phyloP scores from a whole-genome alignment of 805 yeast genomes.

The Pichia manshurica region DNA sequence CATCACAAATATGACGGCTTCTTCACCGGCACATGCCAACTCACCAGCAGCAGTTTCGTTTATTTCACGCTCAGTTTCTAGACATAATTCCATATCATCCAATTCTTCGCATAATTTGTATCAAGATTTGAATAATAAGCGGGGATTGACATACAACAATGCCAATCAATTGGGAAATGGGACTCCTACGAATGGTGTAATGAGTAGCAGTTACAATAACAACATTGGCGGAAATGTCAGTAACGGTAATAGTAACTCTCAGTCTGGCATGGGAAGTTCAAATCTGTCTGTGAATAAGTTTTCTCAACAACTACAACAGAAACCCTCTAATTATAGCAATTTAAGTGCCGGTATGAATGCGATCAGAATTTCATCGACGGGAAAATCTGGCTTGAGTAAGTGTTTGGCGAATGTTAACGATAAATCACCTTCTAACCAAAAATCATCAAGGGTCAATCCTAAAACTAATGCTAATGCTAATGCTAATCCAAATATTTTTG shows the following conservation, averaged over 20 bases:
- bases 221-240: neutral
- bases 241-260: neutral
- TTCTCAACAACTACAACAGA: conserved; percentile 4
- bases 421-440: neutral
- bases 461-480: neutral
- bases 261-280: neutral
- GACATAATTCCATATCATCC: conserved; percentile 24
- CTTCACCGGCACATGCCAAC: neutral
- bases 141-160: conserved; percentile 20
- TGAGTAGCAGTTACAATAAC: neutral
- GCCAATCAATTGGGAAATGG: neutral
- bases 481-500: neutral
- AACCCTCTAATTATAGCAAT: conserved; percentile 16
- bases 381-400: conserved; percentile 8
- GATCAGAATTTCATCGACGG: conserved; percentile 10
- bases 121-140: conserved; percentile 24
- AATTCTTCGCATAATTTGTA: conserved; percentile 22
- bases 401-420: conserved; percentile 6
- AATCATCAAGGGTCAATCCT: neutral
- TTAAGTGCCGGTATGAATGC: conserved; percentile 19
- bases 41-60: conserved; percentile 17
- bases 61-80: conserved; percentile 18
- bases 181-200: neutral
- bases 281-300: neutral
- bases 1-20: conserved; percentile 6